Base-by-base conservation (phyloP, 805 yeast species). In the Schwanniomyces occidentalis region DNA sequence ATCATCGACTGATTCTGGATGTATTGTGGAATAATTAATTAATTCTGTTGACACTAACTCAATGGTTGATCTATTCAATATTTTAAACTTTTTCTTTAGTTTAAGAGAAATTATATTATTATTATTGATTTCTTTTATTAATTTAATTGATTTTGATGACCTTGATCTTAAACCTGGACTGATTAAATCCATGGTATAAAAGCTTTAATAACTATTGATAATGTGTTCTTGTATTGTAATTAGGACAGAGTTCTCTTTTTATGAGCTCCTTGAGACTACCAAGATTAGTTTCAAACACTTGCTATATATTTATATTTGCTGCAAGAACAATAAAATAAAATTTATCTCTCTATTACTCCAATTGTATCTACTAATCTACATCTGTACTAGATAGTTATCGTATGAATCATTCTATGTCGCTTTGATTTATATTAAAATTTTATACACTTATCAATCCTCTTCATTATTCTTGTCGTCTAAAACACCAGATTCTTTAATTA, bases 401-500 rank as follows among this genome's bases (percentile, higher is more conserved):
- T 13, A 13, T 24, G 15, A 14, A 26, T 13, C 16, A 16, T 13
- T 26, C 28, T 26, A 26, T 26, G n/a, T n/a, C n/a, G n/a, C n/a
- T 26, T 26, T 26, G 19, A 15, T 26, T 15, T 26, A 12, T 27
- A 27, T 27, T 27, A 27, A 15, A 27, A 27, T 27, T 27, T 27
- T 20, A 8, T 20, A 20, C 22, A 20, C 7, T 8, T 20, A 8
- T 7, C 20, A 55, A 28, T 61, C 65, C 25, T 59, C 65, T 29
- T 56, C 64, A 13, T 42, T 34, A 20, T 31, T 32, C 38, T 53
- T 52, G 20, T 52, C 56, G 22, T 78, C 77, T 41, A 80, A 73
- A 25, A 88, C 77, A 2, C 93, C 95, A 26, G 81, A 64, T 44
- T 78, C 80, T 52, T 79, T 79, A 52, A 93, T 74, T 54, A 91